These are phyloP conservation scores for Pseudozyma pruni DNA, from an alignment of 1,284 basidiomycete genomes.

Conservation along the genomic window DNA sequence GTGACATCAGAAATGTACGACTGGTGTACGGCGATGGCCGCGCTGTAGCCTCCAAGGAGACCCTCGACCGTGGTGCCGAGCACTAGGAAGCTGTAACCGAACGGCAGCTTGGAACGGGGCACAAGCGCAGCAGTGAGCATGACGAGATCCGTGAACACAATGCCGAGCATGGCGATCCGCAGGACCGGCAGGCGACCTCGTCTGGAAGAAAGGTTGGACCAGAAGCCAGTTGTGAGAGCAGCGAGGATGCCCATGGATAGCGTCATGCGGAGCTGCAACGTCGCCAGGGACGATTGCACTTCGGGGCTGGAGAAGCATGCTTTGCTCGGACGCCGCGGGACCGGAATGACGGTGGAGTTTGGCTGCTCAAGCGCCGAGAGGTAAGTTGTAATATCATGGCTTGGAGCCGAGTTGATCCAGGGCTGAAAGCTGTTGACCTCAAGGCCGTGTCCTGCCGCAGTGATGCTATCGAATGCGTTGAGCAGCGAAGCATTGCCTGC, in stretches of 20 bases:
- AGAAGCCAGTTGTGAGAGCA: conserved; percentile 85
- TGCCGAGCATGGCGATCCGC: conserved; percentile 76
- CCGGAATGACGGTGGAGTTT: conserved; percentile 38
- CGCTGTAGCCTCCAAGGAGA: conserved; percentile 84
- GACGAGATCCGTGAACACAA: conserved; percentile 77
- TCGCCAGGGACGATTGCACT: conserved; percentile 48
- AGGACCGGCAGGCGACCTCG: conserved; percentile 81
- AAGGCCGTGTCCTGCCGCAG: not conserved
- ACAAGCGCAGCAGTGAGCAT: conserved; percentile 36
- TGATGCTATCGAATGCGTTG: not conserved
- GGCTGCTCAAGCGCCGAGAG: conserved; percentile 17
- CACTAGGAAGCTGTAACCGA: conserved; percentile 80
- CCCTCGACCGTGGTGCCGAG: conserved; percentile 85
- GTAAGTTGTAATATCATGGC: conserved; percentile 13
- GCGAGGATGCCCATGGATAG: conserved; percentile 82
- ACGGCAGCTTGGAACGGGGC: conserved; percentile 53
- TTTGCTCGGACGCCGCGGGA: conserved; percentile 35
- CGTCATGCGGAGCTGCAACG: conserved; percentile 71
- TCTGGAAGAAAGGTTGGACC: conserved; percentile 83
- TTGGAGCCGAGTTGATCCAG: conserved; percentile 4
- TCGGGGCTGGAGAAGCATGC: conserved; percentile 48
- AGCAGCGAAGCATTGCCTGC: conserved; percentile 5
- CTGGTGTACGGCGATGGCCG: conserved; percentile 79
- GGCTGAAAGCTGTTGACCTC: conserved; percentile 22
- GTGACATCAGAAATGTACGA: conserved; percentile 75